Percentiles rank a stretch among this genome's conserved stretches.
These are phyloP conservation scores for Malassezia brasiliensis DNA, from an alignment of 1,284 basidiomycete species.

Conservation along the genomic window DNA sequence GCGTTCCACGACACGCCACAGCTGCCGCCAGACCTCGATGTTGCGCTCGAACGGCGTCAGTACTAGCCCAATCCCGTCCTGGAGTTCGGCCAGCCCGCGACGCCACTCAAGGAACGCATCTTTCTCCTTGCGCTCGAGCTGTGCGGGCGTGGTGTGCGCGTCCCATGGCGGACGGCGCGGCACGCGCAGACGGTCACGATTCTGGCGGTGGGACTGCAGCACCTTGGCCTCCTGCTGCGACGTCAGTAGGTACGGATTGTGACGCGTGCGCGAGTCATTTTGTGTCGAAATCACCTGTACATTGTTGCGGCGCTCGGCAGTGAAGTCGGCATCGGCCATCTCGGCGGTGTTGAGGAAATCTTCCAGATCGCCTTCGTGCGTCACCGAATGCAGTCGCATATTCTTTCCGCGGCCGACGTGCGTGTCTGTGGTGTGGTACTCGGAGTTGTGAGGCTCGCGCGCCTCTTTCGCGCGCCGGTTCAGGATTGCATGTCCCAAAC, in stretches of 20 bases:
- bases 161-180: conserved; percentile 43
- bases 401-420: conserved; percentile 48
- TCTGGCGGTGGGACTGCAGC: conserved; percentile 34
- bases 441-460: conserved; percentile 26
- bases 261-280: conserved; percentile 27
- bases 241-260: conserved; percentile 79
- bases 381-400: conserved; percentile 69
- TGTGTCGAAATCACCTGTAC: conserved; percentile 74
- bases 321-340: conserved; percentile 88
- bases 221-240: conserved; percentile 68
- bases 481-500: conserved; percentile 42
- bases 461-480: conserved; percentile 43
- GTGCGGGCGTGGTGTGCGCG: conserved; percentile 33
- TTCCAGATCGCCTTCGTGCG: conserved; percentile 89
- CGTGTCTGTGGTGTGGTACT: conserved; percentile 45
- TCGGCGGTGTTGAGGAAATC: conserved; percentile 93
- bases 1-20: conserved; percentile 47
- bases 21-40: conserved; percentile 47
- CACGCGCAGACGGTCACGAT: conserved; percentile 39
- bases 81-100: conserved; percentile 41
- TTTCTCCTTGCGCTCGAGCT: conserved; percentile 43
- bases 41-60: conserved; percentile 49
- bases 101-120: conserved; percentile 47
- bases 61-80: conserved; percentile 43
- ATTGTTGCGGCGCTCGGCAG: conserved; percentile 78